Conservation (phyloP, 202 grass and related monocot genomes). For the Dendrocalamus latiflorus region DNA sequence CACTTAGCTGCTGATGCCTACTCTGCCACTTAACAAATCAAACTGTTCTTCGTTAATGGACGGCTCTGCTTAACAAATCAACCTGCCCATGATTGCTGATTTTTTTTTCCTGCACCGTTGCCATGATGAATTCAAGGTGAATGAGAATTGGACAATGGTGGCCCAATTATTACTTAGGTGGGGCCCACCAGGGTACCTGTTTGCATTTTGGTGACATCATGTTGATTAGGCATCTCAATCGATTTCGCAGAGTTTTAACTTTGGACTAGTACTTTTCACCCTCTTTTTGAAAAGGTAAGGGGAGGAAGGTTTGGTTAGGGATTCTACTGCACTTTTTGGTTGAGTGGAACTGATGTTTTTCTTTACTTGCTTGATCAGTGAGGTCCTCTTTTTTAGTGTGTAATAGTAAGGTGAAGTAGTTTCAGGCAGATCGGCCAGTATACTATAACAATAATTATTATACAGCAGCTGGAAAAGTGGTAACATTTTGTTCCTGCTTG, state of each 20-base stretch:
- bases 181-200: not conserved
- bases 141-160: not conserved
- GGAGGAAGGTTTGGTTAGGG: not conserved
- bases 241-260: not conserved
- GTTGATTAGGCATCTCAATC: not conserved
- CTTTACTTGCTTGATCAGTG: not conserved
- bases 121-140: conserved; percentile 10
- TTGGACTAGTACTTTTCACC: not conserved
- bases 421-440: not conserved
- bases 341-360: not conserved
- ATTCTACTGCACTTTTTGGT: not conserved
- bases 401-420: not conserved
- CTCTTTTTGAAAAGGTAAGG: not conserved
- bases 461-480: not conserved
- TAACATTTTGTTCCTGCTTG: not conserved
- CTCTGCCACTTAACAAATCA: not conserved
- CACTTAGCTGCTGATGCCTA: not conserved
- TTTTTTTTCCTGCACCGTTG: not conserved
- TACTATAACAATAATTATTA: not conserved
- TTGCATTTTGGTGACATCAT: conserved; percentile 32
- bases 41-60: not conserved
- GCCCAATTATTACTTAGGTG: conserved; percentile 13
- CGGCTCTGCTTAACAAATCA: conserved; percentile 1
- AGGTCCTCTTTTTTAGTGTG: not conserved
- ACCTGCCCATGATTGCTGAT: not conserved